Evolutionary conservation across 768 basidiomycete genomes (phyloP).

Genomic region (Rhodotorula kratochvilovae): DNA sequence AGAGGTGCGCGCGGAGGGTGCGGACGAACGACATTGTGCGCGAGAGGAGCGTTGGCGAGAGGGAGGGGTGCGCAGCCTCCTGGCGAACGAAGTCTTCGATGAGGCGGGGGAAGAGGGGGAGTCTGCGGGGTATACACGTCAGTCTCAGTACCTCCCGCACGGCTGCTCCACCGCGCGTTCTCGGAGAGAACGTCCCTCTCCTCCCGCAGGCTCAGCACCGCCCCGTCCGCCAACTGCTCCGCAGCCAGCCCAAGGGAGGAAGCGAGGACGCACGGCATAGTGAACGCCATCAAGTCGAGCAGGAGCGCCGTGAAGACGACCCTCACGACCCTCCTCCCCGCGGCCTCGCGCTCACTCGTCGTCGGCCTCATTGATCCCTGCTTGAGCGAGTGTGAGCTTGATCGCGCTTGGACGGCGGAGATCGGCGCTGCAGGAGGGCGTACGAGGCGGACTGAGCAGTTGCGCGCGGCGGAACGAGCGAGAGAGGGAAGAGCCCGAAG

Average conservation of each 20-base stretch:
- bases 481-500: too few relatives aligned
- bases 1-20: constrained; percentile 61
- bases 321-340: constrained; percentile 61
- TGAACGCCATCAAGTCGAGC: constrained; percentile 67
- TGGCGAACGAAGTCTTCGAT: constrained; percentile 57
- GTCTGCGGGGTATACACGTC: too few relatives aligned
- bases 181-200: too few relatives aligned
- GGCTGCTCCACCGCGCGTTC: too few relatives aligned
- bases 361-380: neutral
- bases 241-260: neutral
- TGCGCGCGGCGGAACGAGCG: too few relatives aligned
- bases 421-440: too few relatives aligned
- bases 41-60: constrained; percentile 57
- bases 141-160: too few relatives aligned
- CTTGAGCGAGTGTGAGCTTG: neutral
- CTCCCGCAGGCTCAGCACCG: too few relatives aligned
- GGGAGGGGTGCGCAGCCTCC: neutral
- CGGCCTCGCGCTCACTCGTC: neutral
- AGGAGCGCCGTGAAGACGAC: constrained; percentile 86
- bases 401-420: too few relatives aligned
- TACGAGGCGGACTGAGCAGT: too few relatives aligned
- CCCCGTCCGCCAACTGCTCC: constrained; percentile 8
- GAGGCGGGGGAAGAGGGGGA: constrained; percentile 96
- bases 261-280: constrained; percentile 48
- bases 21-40: constrained; percentile 69